phyloP scores from a whole-genome alignment of 2,329 filamentous ascomycete species.

The Dactylellina parvicollis region DNA sequence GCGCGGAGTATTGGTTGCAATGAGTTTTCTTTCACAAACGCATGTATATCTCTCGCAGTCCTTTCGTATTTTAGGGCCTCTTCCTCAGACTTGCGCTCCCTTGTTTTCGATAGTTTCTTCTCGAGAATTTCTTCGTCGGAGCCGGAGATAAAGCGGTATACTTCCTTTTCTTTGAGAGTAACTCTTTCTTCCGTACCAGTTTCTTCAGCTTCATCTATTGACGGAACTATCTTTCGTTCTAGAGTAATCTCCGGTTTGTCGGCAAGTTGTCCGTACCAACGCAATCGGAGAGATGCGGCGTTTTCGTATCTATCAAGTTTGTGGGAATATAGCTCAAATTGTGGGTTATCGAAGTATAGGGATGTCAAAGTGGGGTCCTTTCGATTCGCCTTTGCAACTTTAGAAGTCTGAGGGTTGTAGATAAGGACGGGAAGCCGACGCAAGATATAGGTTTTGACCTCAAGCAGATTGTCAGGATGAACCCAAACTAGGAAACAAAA shows the following conservation, averaged over 20 bases:
- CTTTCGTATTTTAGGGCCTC: slow-evolving; percentile 75
- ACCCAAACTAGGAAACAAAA: slow-evolving; percentile 76
- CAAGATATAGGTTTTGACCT: slow-evolving; percentile 95
- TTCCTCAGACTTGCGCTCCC: slow-evolving; percentile 76
- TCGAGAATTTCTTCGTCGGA: slow-evolving; percentile 81
- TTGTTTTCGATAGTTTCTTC: slow-evolving; percentile 85
- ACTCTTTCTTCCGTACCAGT: slow-evolving; percentile 69
- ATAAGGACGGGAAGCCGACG: slow-evolving; percentile 89
- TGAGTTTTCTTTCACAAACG: slow-evolving; percentile 78
- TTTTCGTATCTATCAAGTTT: slow-evolving; percentile 81
- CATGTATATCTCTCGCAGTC: slow-evolving; percentile 79
- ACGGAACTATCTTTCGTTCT: slow-evolving; percentile 82
- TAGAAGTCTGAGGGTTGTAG: slow-evolving; percentile 87
- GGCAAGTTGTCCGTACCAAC: slow-evolving; percentile 89
- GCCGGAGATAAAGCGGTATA: slow-evolving; percentile 84
- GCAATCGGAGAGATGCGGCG: slow-evolving; percentile 82
- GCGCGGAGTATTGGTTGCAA: slow-evolving; percentile 87
- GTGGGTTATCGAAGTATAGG: slow-evolving; percentile 90
- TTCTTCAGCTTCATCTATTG: slow-evolving; percentile 64
- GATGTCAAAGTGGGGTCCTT: slow-evolving; percentile 90
- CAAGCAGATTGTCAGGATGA: slow-evolving; percentile 91
- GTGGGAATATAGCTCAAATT: slow-evolving; percentile 84
- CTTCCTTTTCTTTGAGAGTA: slow-evolving; percentile 91
- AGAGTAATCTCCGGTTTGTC: slow-evolving; percentile 81
- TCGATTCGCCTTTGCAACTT: slow-evolving; percentile 79